Conservation (phyloP, 495 filamentous ascomycete genomes). For the Hypoxylon lenormandii region DNA sequence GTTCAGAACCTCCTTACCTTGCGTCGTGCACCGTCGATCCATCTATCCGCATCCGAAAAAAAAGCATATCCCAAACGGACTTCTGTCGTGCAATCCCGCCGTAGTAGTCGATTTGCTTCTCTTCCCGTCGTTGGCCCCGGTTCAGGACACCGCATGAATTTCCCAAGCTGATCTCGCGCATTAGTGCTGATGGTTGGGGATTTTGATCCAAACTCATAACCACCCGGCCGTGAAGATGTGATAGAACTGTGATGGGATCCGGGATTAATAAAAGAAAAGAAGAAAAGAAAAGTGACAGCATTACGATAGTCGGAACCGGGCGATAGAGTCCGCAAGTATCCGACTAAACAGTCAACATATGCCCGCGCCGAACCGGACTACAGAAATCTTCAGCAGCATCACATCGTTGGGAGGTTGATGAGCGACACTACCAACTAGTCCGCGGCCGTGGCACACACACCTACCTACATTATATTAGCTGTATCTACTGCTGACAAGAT, state of each 20-base stretch:
- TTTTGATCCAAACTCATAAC: slow-evolving; percentile 17
- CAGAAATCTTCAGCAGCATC: slow-evolving; percentile 4
- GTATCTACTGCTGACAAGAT: slow-evolving; percentile 37
- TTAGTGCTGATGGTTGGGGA: slow-evolving; percentile 34
- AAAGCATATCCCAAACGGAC: slow-evolving; percentile 12
- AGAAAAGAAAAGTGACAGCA: neutral
- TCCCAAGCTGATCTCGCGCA: slow-evolving; percentile 40
- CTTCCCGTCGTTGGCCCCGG: neutral
- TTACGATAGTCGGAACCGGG: neutral
- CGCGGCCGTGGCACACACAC: slow-evolving; percentile 8
- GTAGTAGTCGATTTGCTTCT: slow-evolving; percentile 4
- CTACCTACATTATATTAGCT: neutral
- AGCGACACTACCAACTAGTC: slow-evolving; percentile 19
- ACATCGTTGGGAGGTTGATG: slow-evolving; percentile 1
- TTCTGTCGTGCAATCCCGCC: slow-evolving; percentile 18
- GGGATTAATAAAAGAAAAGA: slow-evolving; percentile 8
- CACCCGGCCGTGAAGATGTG: slow-evolving; percentile 21
- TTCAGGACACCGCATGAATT: slow-evolving; percentile 24
- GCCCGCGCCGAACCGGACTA: slow-evolving; percentile 1
- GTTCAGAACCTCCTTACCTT: too few relatives aligned
- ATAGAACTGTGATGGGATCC: slow-evolving; percentile 4
- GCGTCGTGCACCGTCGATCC: too few relatives aligned
- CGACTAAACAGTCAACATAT: slow-evolving; percentile 14
- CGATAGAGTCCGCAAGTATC: slow-evolving; percentile 10
- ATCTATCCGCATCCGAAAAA: neutral